Evolutionary conservation across 257 asterid species (phyloP).

Genomic region (Lycium ferocissimum): DNA sequence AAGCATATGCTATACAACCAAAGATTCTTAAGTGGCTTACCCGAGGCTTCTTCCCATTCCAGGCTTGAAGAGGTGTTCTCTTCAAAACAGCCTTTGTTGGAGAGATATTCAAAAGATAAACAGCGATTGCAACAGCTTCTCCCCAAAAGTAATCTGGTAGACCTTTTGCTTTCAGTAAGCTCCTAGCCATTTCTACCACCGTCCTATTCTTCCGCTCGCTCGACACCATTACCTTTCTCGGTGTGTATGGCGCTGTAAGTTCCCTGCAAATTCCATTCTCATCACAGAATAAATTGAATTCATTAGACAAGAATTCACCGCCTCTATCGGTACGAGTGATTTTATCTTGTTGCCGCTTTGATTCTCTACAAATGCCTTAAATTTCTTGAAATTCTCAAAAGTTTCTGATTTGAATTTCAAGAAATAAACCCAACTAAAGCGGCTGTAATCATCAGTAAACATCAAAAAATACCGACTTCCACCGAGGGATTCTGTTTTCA

Average conservation of each 20-base stretch:
- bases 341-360: slow-evolving; percentile 24
- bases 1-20: slow-evolving; percentile 31
- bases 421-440: slow-evolving; percentile 32
- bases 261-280: slow-evolving; percentile 13
- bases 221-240: too few species aligned
- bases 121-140: not conserved
- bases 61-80: slow-evolving; percentile 18
- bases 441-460: slow-evolving; percentile 33
- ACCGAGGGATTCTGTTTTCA: not conserved
- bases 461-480: not conserved
- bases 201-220: too few species aligned
- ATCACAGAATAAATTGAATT: slow-evolving; percentile 30
- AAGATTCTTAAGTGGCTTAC: slow-evolving; percentile 26
- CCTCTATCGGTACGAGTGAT: slow-evolving; percentile 26
- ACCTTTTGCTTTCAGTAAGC: too few species aligned
- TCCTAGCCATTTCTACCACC: too few species aligned
- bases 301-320: slow-evolving; percentile 34
- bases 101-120: slow-evolving; percentile 21
- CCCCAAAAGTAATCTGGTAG: slow-evolving; percentile 34
- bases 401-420: slow-evolving; percentile 24
- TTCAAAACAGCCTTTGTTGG: slow-evolving; percentile 11
- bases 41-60: slow-evolving; percentile 16
- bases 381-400: slow-evolving; percentile 29
- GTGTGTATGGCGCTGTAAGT: not conserved
- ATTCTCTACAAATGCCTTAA: slow-evolving; percentile 32